Base-by-base conservation (phyloP, 257 asterid species). In the Sherardia arvensis region DNA sequence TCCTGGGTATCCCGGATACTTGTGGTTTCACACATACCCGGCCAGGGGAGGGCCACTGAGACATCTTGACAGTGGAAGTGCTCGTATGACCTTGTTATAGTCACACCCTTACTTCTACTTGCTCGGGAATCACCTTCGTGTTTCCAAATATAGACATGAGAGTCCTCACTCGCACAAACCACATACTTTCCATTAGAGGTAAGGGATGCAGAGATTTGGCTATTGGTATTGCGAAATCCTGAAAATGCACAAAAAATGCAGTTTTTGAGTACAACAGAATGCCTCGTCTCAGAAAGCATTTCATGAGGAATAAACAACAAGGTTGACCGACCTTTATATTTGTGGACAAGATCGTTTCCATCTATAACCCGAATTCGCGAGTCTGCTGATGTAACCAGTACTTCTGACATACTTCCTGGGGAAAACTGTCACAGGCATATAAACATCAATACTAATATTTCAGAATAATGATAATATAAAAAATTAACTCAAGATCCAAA, bases 41-140 rank as follows among this genome's bases (percentile, higher is more conserved):
- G 99, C 99, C 99, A 93, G 18, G 99, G 95, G 75, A 90, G 84
- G 54, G 97, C 99, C 43, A 77, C 79, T 1, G 99, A 84, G 53
- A 90, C 97, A 73, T 93, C 99, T 83, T 80, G 94, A 74, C 96
- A 87, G 69, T 87, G 91, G 68, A 93, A 93, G 66, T 82, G 80
- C 75, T 93, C 99, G 10, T 85, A 90, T 10, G 96, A 78, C 25
- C 73, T 90, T 32, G 97, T 84, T 10, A 90, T 83, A 2, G 95
- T 85, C 33, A 85, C 83, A 17, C 91, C 87, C 78, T 86, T 92
- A 36, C 74, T 79, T 79, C 97, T 79, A 74, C 83, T 84, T 26
- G 97, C 88, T 57, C 85, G 88, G 45, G 96, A 78, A 72, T 83
- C 89, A 38, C 79, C 82, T 79, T 90, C 97, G 25, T 93, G 96